Percentiles rank a stretch among this genome's conserved stretches.
phyloP scores from a whole-genome alignment of 1,284 basidiomycete genomes.

The Rhizoctonia solani region DNA sequence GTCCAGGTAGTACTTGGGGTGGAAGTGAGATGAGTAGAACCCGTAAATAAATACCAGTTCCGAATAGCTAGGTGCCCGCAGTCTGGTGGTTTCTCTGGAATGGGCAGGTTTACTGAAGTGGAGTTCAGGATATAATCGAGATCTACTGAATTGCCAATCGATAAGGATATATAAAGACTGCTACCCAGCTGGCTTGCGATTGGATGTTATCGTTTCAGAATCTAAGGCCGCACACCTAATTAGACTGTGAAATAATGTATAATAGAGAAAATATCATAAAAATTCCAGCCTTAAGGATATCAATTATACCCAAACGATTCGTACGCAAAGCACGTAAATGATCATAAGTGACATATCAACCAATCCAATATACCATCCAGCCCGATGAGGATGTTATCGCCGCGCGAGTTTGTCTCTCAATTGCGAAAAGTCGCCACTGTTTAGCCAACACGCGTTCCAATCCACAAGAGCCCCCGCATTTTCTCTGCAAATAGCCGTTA shows the following conservation, averaged over 20 bases:
- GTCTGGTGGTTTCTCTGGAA: no score
- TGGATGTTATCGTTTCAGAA: no score
- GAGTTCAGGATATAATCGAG: no score
- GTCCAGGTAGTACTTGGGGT: neutral
- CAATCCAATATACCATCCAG: neutral
- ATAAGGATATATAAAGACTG: no score
- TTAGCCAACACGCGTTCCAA: conserved; percentile 28
- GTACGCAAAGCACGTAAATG: neutral
- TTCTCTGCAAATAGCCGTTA: neutral
- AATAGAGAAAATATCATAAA: no score
- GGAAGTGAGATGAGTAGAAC: neutral
- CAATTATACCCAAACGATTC: neutral
- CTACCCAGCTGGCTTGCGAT: no score
- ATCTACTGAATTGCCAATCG: neutral
- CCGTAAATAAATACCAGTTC: no score
- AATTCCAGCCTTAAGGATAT: no score
- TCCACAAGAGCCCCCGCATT: conserved; percentile 24
- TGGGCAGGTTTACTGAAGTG: no score
- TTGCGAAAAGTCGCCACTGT: conserved; percentile 27
- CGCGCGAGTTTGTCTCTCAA: conserved; percentile 24
- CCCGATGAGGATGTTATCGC: neutral
- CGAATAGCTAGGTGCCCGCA: no score
- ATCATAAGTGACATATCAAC: neutral
- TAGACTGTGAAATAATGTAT: no score
- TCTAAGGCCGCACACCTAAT: no score